A percentile compares a stretch with the other conserved stretches of the same genome.
phyloP scores from a whole-genome alignment of 192 early-diverging fungal species.

The Coemansia brasiliensis region DNA sequence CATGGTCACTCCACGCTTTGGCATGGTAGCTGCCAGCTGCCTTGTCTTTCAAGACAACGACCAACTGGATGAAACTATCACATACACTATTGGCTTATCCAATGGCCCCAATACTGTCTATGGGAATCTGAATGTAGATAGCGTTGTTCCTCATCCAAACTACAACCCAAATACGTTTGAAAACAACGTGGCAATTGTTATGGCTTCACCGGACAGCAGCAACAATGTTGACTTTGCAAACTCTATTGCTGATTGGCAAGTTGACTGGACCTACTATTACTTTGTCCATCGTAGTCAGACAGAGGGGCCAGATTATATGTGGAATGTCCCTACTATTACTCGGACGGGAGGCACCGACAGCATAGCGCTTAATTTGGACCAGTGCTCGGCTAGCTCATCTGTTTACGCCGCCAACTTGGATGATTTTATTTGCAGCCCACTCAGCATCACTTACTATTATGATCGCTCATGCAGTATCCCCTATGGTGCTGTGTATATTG shows the following conservation, averaged over 20 bases:
- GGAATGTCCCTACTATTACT: slow-evolving; percentile 2
- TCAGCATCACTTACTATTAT: slow-evolving; percentile 1
- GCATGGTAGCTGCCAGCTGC: slow-evolving; percentile 31
- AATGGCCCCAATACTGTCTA: background rate
- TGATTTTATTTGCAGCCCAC: slow-evolving; percentile 19
- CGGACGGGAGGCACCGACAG: background rate
- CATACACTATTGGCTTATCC: slow-evolving; percentile 7
- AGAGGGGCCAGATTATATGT: background rate
- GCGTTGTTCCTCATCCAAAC: slow-evolving; percentile 12
- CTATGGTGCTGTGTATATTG: slow-evolving; percentile 20
- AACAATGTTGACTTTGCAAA: background rate
- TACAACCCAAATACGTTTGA: slow-evolving; percentile 28
- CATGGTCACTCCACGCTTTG: slow-evolving; percentile 13
- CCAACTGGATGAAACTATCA: background rate
- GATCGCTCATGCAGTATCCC: slow-evolving; percentile 7
- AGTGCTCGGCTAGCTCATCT: background rate
- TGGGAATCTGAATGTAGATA: background rate
- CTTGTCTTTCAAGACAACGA: slow-evolving; percentile 7
- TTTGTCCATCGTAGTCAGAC: slow-evolving; percentile 14
- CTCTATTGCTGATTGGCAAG: slow-evolving; percentile 15
- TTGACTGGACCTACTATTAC: slow-evolving; percentile 9
- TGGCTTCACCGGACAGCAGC: too few species aligned
- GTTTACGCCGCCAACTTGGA: slow-evolving; percentile 15
- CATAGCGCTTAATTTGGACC: background rate
- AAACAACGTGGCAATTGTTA: slow-evolving; percentile 36